These are phyloP conservation scores for Globomyces pollinis-pini DNA, from an alignment of 192 early-diverging fungal species.

Conservation along the genomic window DNA sequence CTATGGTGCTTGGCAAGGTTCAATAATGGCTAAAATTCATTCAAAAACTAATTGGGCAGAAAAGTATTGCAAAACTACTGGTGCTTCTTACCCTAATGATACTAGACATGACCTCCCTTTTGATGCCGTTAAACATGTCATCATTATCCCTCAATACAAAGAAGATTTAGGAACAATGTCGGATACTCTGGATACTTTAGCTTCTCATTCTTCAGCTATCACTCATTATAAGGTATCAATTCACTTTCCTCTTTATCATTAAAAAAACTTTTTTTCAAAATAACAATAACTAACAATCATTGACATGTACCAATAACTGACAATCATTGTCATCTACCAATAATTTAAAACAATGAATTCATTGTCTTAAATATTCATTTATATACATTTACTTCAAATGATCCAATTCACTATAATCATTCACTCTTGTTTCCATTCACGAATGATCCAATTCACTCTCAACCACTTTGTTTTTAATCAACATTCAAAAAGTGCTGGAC, in stretches of 20 bases:
- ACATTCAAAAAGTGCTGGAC: slow-evolving; percentile 21
- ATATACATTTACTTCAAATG: too few species aligned
- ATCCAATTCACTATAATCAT: too few species aligned
- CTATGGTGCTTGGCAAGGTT: slow-evolving; percentile 32
- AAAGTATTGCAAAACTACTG: slow-evolving; percentile 34
- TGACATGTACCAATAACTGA: too few species aligned
- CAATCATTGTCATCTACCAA: too few species aligned
- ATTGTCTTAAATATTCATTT: too few species aligned
- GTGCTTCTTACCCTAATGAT: slow-evolving; percentile 29
- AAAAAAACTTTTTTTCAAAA: too few species aligned
- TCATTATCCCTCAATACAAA: slow-evolving; percentile 68
- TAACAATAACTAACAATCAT: too few species aligned
- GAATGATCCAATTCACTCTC: neutral
- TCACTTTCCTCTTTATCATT: too few species aligned
- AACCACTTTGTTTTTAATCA: slow-evolving; percentile 11
- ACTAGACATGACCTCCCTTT: slow-evolving; percentile 45
- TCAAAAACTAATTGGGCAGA: slow-evolving; percentile 42
- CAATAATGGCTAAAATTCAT: slow-evolving; percentile 27
- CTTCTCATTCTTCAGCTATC: slow-evolving; percentile 42
- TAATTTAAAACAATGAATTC: too few species aligned
- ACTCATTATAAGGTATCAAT: slow-evolving; percentile 44
- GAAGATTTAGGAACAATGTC: slow-evolving; percentile 59
- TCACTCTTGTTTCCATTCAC: neutral
- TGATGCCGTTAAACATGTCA: slow-evolving; percentile 50
- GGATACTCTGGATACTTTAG: slow-evolving; percentile 62